Base-by-base conservation (phyloP, 805 yeast genomes). In the Teunomyces pallodes region DNA sequence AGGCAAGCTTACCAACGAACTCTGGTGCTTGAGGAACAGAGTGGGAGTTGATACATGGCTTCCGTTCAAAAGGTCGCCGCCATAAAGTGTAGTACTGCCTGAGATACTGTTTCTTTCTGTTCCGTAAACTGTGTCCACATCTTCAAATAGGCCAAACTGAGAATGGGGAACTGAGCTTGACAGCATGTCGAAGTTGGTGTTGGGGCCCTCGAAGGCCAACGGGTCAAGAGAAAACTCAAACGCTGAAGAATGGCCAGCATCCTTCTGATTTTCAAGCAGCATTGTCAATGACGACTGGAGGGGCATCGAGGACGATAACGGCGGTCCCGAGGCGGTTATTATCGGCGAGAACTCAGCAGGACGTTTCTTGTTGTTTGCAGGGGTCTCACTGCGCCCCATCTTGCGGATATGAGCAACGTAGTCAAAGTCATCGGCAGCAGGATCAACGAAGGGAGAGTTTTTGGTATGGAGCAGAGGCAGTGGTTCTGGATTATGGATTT, bases 391-490 rank as follows among this genome's bases (percentile, higher is more conserved):
- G 55, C 72, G 75, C 16, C 83, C 82, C 56, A 83, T 76, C 50
- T 74, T 73, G 53, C 79, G 76, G 30, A 83, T 82, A 55, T 83
- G 87, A 6, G 86, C 85, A 10, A 81, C 80, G 54, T 83, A 83
- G 59, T 82, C 84, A 52, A 83, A 83, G 42, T 81, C 84, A 32
- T 75, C 83, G 13, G 43, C 70, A 3, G 74, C 69, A 5, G 79
- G 77, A 50, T 77, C 84, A 24, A 62, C 54, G 4, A 42, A 31
- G 4, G 49, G 52, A 30, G 46, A 46, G 13, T 44, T 20, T 12
- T 38, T 26, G 41, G 41, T 16, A 4, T 13, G 9, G 3, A 32
- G 16, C 35, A 32, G 35, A 12, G 30, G 17, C 41, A 36, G 39
- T 10, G n/a, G 26, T 3, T 36, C 13, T 7, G 9, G n/a, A 5